Conservation (phyloP, 2,329 filamentous ascomycete genomes). For the Aspergillus sp. region DNA sequence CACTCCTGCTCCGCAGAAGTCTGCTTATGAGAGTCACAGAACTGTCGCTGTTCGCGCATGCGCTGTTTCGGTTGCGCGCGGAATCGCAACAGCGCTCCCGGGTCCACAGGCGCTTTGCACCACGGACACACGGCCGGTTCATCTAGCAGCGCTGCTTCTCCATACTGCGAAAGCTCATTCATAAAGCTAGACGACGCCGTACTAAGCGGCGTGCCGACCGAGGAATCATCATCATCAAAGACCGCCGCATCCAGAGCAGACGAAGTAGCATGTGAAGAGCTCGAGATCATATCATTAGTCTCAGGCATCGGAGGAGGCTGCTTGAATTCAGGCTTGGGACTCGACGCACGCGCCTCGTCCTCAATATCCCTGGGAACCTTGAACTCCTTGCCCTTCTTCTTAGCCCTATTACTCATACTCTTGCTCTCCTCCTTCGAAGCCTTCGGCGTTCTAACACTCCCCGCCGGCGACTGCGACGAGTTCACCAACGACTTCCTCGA, state of each 20-base stretch:
- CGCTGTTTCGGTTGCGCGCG: slow-evolving; percentile 40
- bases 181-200: slow-evolving; percentile 26
- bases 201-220: slow-evolving; percentile 37
- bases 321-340: slow-evolving; percentile 26
- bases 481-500: slow-evolving; percentile 18
- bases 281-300: slow-evolving; percentile 23
- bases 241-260: slow-evolving; percentile 22
- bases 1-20: slow-evolving; percentile 55
- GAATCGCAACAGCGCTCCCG: slow-evolving; percentile 57
- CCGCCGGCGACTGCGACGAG: slow-evolving; percentile 14
- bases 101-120: slow-evolving; percentile 64
- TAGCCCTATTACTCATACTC: slow-evolving; percentile 4
- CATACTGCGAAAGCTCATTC: slow-evolving; percentile 19
- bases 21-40: slow-evolving; percentile 66
- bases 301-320: slow-evolving; percentile 25
- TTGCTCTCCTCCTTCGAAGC: slow-evolving; percentile 13
- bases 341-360: slow-evolving; percentile 9
- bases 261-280: slow-evolving; percentile 31
- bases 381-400: slow-evolving; percentile 20
- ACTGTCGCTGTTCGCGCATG: slow-evolving; percentile 47
- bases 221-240: slow-evolving; percentile 31
- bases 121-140: slow-evolving; percentile 61
- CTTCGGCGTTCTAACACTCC: slow-evolving; percentile 8
- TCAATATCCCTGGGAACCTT: slow-evolving; percentile 30
- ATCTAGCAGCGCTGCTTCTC: slow-evolving; percentile 10